Percentiles rank a stretch among this genome's conserved stretches.
Conservation (phyloP, 1,139 yeast species). For the Blastobotrys apis region DNA sequence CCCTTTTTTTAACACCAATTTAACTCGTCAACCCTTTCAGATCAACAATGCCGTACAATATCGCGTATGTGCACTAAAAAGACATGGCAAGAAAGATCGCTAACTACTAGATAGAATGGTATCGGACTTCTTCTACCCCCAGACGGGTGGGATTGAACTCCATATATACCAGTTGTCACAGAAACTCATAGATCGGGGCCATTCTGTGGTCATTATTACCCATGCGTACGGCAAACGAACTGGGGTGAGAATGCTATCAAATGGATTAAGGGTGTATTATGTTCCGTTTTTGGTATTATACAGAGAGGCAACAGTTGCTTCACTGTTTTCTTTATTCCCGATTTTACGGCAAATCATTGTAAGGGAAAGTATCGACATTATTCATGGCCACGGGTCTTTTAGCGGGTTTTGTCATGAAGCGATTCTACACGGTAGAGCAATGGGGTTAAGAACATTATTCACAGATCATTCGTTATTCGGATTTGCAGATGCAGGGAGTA, state of each 20-base stretch:
- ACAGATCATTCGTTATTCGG: conserved; percentile 97
- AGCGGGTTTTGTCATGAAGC: conserved; percentile 87
- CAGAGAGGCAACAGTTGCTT: conserved; percentile 81
- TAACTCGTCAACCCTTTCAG: too few species aligned
- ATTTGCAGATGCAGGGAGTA: conserved; percentile 79
- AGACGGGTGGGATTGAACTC: conserved; percentile 96
- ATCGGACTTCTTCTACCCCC: conserved; percentile 96
- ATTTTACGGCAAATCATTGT: conserved; percentile 77
- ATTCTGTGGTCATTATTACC: conserved; percentile 84
- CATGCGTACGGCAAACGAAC: conserved; percentile 80
- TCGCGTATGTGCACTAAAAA: conserved; percentile 2
- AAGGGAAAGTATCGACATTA: conserved; percentile 79
- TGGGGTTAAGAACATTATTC: conserved; percentile 88
- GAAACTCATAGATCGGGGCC: conserved; percentile 77
- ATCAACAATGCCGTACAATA: conserved; percentile 10
- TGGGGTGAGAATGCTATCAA: conserved; percentile 78
- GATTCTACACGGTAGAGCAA: conserved; percentile 80
- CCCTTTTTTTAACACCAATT: not conserved
- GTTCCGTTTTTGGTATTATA: conserved; percentile 77
- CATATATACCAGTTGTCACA: conserved; percentile 85
- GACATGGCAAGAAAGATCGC: not conserved
- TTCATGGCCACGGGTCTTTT: conserved; percentile 93
- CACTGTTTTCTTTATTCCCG: conserved; percentile 86
- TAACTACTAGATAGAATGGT: conserved; percentile 53
- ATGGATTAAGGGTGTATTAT: conserved; percentile 90